phyloP scores from a whole-genome alignment of 2,329 filamentous ascomycete species.

The Metarhizium humberi region DNA sequence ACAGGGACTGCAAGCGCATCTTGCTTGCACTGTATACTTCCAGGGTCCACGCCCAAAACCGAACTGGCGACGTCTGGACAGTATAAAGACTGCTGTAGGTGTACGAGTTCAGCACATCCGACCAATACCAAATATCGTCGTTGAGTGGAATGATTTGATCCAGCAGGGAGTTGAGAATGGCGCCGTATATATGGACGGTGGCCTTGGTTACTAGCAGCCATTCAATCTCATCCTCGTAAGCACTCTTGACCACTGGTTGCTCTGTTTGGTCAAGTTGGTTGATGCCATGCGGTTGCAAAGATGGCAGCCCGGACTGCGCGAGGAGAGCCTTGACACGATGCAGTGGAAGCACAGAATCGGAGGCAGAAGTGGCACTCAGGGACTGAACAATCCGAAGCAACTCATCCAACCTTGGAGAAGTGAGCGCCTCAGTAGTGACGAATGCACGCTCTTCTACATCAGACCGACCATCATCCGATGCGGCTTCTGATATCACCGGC shows the following conservation, averaged over 20 bases:
- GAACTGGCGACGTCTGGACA: constrained; percentile 71
- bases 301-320: constrained; percentile 49
- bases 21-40: constrained; percentile 60
- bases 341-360: constrained; percentile 51
- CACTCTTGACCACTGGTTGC: constrained; percentile 25
- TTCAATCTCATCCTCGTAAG: constrained; percentile 70
- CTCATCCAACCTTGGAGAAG: constrained; percentile 47
- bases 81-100: constrained; percentile 74
- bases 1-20: constrained; percentile 29
- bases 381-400: constrained; percentile 61
- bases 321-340: constrained; percentile 54
- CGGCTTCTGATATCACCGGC: constrained; percentile 28
- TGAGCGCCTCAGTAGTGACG: constrained; percentile 30
- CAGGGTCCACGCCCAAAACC: constrained; percentile 62
- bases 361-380: constrained; percentile 60
- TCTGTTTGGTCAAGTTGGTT: constrained; percentile 20
- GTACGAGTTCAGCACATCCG: constrained; percentile 73
- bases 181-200: constrained; percentile 80
- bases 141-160: constrained; percentile 76
- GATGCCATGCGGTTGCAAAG: constrained; percentile 19
- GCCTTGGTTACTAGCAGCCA: constrained; percentile 91
- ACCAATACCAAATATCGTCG: constrained; percentile 94
- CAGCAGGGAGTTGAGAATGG: constrained; percentile 66
- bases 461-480: constrained; percentile 31
- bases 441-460: constrained; percentile 25